Conservation (phyloP, 176 grass and related monocot genomes). For the Rhynchospora pubera region DNA sequence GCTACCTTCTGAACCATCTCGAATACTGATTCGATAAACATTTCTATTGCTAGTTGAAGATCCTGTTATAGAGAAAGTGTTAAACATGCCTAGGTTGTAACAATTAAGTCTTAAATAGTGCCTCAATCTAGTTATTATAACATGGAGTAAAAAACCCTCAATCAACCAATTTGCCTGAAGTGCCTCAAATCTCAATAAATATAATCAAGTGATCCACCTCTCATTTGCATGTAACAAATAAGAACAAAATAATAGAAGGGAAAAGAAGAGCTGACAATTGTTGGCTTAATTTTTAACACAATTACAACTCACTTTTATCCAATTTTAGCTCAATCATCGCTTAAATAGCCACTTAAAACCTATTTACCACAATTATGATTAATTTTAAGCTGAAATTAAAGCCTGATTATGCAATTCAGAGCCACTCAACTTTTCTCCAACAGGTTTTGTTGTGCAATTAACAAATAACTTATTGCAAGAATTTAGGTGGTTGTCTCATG, state of each 20-base stretch:
- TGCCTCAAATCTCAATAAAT: background rate
- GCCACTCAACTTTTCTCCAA: background rate
- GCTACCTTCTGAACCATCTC: constrained; percentile 68
- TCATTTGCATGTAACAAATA: background rate
- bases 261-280: background rate
- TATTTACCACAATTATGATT: background rate
- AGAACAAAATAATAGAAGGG: background rate
- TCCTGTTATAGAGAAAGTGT: constrained; percentile 34
- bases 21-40: constrained; percentile 91
- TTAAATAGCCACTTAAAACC: background rate
- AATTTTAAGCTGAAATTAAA: background rate
- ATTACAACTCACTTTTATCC: too few relatives aligned
- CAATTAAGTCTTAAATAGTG: background rate
- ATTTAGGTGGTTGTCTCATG: background rate
- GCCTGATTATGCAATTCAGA: background rate
- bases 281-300: background rate
- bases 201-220: background rate
- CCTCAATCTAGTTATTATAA: background rate
- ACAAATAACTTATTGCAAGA: background rate
- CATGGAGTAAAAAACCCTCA: background rate
- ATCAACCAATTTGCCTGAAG: background rate
- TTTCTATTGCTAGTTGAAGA: constrained; percentile 90
- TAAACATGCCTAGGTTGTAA: background rate
- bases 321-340: background rate
- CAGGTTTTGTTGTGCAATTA: background rate